Evolutionary conservation across 176 grass and related monocot species (phyloP), one percentile per base, ranked within the genome.

Genomic region (Secale cereale): DNA sequence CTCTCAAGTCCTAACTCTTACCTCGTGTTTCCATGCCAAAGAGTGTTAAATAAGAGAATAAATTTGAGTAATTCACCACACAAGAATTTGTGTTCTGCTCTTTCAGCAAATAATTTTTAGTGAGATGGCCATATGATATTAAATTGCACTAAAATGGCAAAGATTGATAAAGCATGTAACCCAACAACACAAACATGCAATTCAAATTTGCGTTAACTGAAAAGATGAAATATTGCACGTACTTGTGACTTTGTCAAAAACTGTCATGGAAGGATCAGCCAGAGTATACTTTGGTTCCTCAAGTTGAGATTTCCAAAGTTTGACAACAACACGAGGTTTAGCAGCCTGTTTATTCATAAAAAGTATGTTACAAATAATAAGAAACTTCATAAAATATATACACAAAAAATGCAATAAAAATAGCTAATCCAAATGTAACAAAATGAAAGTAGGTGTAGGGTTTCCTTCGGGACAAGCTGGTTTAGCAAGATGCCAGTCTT

Each of bases 161-260:
- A 81, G 9, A 78, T 35, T 25, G 36, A 79, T 22, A 79, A 70
- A 65, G 11, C 22, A 66, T 62, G 46, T 68, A 83, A 35, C 36
- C 36, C 12, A 74, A 46, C 23, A 87, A 41, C 30, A 68, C 12
- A 87, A 59, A 29, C 40, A 86, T 66, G n/a, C 69, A 70, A 74
- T 81, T 62, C 43, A 32, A 82, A 83, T 17, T 68, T 68, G 27
- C 13, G 59, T 74, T 29, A 86, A 17, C 62, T 59, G 60, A 54
- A 19, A 63, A 91, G 56, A 36, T 74, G 46, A 85, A 86, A 45
- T 57, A 86, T 80, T 46, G 57, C 50, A 75, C 97, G 82, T 92
- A 99, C 97, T 97, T 81, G 94, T 88, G 70, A 60, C 77, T 85
- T 94, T 96, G 52, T 97, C 97, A 75, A 94, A 75, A 83, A 99